phyloP scores from a whole-genome alignment of 2,329 filamentous ascomycete genomes.

The Hymenoscyphus repandus region DNA sequence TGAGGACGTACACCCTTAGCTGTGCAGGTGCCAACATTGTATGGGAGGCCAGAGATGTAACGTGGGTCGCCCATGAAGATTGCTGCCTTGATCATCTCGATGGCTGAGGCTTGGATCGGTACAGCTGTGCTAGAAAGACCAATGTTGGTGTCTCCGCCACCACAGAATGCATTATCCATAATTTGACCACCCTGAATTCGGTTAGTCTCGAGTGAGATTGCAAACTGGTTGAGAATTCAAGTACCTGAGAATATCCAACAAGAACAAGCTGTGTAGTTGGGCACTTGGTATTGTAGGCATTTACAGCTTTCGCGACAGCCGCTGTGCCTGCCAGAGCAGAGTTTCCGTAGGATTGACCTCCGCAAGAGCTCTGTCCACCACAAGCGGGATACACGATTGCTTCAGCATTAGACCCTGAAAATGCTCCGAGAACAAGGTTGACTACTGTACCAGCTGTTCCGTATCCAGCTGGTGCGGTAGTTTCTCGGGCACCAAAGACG shows the following conservation, averaged over 20 bases:
- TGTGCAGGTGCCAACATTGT: constrained; percentile 56
- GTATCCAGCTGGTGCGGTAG: constrained; percentile 43
- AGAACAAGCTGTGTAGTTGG: constrained; percentile 53
- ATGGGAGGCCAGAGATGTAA: constrained; percentile 48
- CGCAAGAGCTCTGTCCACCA: constrained; percentile 54
- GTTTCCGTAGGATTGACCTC: constrained; percentile 53
- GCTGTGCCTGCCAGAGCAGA: constrained; percentile 53
- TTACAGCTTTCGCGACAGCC: constrained; percentile 56
- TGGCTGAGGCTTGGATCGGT: constrained; percentile 40
- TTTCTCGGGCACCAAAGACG: constrained; percentile 47
- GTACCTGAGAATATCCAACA: constrained; percentile 59
- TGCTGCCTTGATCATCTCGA: constrained; percentile 54
- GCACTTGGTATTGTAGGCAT: constrained; percentile 50
- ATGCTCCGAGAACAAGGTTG: constrained; percentile 42
- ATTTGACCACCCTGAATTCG: constrained; percentile 51
- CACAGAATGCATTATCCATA: constrained; percentile 57
- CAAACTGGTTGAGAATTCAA: not conserved
- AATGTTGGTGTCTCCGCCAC: constrained; percentile 45
- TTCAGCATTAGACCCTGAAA: constrained; percentile 47
- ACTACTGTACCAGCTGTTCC: constrained; percentile 47
- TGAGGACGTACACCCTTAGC: constrained; percentile 50
- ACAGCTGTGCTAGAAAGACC: constrained; percentile 42
- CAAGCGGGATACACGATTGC: constrained; percentile 57
- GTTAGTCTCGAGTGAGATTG: not conserved
- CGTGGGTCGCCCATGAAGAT: constrained; percentile 63